Evolutionary conservation across 495 filamentous ascomycete species (phyloP).

Genomic region (Aspergillus nidulans): DNA sequence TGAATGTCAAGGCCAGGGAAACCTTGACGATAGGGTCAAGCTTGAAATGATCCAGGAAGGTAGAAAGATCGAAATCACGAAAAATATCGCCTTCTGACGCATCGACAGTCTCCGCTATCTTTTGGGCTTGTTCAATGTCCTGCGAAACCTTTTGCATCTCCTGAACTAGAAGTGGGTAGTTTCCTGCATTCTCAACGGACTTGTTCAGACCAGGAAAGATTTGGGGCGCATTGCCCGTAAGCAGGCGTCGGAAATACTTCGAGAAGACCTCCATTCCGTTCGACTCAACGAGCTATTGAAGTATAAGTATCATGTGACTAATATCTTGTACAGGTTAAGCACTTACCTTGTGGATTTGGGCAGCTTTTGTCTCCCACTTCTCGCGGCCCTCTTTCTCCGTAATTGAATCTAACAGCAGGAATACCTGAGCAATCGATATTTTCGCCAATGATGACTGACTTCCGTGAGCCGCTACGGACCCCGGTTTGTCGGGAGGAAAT

Average conservation of each 20-base stretch:
- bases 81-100: conserved; percentile 83
- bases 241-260: conserved; percentile 85
- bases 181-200: conserved; percentile 66
- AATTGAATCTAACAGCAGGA: conserved; percentile 86
- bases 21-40: conserved; percentile 83
- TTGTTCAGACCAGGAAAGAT: conserved; percentile 76
- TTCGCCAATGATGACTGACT: conserved; percentile 60
- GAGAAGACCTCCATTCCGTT: conserved; percentile 96
- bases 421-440: conserved; percentile 92
- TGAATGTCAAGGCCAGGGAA: conserved; percentile 84
- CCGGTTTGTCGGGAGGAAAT: conserved; percentile 50
- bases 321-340: neutral
- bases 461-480: conserved; percentile 38
- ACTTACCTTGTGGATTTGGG: conserved; percentile 84
- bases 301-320: conserved; percentile 15
- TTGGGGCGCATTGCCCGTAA: conserved; percentile 76
- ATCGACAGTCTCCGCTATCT: conserved; percentile 90
- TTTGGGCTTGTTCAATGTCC: conserved; percentile 76
- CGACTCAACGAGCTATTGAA: conserved; percentile 74
- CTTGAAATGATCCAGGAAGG: conserved; percentile 90
- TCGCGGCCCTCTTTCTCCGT: conserved; percentile 84
- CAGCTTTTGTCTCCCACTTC: conserved; percentile 91
- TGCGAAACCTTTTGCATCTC: conserved; percentile 81
- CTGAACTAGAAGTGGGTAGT: conserved; percentile 72
- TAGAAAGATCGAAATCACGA: conserved; percentile 87